phyloP scores from a whole-genome alignment of 805 yeast genomes.

The Nakazawaea peltata region DNA sequence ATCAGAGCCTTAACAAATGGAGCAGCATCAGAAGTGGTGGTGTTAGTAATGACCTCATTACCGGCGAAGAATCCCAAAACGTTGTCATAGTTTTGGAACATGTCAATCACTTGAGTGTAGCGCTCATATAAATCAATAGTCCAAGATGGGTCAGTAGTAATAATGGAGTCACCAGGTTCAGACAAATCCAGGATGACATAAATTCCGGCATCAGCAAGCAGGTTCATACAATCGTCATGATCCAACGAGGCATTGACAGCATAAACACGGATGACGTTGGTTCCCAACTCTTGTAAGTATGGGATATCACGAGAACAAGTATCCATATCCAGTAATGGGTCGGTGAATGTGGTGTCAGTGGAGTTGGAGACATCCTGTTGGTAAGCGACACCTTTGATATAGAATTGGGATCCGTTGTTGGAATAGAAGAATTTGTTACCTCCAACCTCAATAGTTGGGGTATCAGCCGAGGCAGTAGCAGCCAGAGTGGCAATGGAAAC shows the following conservation, averaged over 20 bases:
- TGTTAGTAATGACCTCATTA: constrained; percentile 88
- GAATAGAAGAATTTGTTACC: constrained; percentile 76
- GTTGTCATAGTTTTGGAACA: constrained; percentile 69
- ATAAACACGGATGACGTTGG: constrained; percentile 81
- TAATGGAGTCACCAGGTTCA: constrained; percentile 73
- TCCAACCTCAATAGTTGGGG: constrained; percentile 48
- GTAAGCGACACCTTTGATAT: constrained; percentile 81
- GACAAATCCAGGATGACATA: constrained; percentile 87
- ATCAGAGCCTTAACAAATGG: constrained; percentile 95
- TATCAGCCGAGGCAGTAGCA: constrained; percentile 17
- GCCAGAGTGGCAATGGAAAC: background rate
- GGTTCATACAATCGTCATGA: constrained; percentile 74
- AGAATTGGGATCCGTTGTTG: constrained; percentile 73
- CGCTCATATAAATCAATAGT: constrained; percentile 61
- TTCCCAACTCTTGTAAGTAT: constrained; percentile 55
- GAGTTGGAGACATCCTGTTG: constrained; percentile 56
- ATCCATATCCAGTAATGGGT: constrained; percentile 67
- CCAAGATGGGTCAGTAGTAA: constrained; percentile 76
- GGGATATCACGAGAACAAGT: constrained; percentile 80
- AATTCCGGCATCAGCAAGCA: constrained; percentile 77
- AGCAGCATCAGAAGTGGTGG: constrained; percentile 78
- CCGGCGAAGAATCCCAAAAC: constrained; percentile 95
- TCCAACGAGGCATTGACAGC: constrained; percentile 65
- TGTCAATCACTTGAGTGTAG: constrained; percentile 77
- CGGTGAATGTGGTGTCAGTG: constrained; percentile 35